Base-by-base conservation (phyloP, 805 yeast genomes). In the Nakazawaea sp. region DNA sequence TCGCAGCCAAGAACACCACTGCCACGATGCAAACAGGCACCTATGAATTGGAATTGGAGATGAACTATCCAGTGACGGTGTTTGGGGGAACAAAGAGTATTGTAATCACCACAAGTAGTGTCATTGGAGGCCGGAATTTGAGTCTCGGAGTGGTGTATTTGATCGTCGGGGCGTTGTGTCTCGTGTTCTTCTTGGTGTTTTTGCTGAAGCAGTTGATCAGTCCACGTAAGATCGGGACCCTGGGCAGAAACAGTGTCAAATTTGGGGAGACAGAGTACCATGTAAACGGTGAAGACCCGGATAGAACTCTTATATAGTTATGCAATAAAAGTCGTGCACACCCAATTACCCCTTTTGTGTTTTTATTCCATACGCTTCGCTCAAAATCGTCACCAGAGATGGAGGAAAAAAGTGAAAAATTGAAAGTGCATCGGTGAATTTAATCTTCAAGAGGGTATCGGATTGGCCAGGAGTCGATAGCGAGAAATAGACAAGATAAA, bases 11-110 rank as follows among this genome's bases (percentile, higher is more conserved):
- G 47, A 89, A 86, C 59, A 81, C 76, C 42, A 64, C 75, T 2
- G 63, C 63, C 1, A 51, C 71, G 2, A 58, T 90, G 42, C 44
- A 55, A 1, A 62, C 72, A 9, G 97, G 97, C 3, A 72, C 74
- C 9, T 92, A 90, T 56, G 66, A 70, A 42, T 60, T 88, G 30
- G 68, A 69, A 34, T 71, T 90, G 43, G 86, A 66, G 8, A 58
- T 82, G 59, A 81, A 88, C 59, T 92, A 84, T 60, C 95, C 96
- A 1, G 90, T 86, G 11, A 56, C 78, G 1, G 59, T 73, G 4
- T 92, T 78, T 62, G 94, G 95, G 3, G 98, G 98, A n/a, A 75
- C 85, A 16, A 92, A 92, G 59, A 72, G 86, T 3, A 45, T 90
- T 29, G 81, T 90, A 0, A 58, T 92, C 16, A 79, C 96, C 8